Evolutionary conservation across 163 green algal species (phyloP), one percentile per base, ranked within the genome.

Genomic region (Smithsoniella earleae): DNA sequence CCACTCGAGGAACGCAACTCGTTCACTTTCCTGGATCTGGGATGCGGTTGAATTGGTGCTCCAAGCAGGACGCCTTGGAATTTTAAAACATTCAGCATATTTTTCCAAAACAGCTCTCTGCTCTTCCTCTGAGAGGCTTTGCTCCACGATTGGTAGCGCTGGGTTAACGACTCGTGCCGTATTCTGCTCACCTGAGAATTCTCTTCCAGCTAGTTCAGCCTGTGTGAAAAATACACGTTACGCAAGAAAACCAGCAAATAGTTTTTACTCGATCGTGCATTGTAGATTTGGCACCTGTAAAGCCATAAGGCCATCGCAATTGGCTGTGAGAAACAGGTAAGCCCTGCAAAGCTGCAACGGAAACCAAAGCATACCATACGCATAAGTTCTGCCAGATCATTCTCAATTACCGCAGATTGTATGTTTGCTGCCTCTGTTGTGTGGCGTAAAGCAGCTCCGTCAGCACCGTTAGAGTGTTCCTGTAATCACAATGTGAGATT

Each of bases 331-430:
- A 28, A 3, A n/a, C 30, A 66, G 63, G 75, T 13, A 0, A 8
- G 34, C 28, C 3, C 49, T 46, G 8, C n/a, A 33, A 25, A 1
- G 52, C 30, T 54, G 34, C 22, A 5, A 34, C 22, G 22, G 13
- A 43, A 49, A 36, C 0, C 66, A 5, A 55, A 18, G 25, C 80
- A 3, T 72, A 94, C 92, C 88, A 97, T 95, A 28, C 78, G 82
- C 85, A 98, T 91, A n/a, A 98, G 80, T 78, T 98, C 93, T 3
- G 92, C 88, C 52, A 98, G 81, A 72, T 97, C 93, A 65, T 89
- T 92, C 0, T 77, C 77, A 58, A 97, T 90, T 10, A 98, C 78
- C 6, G 95, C 82, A 31, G 80, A 89, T 73, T 95, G 89, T 80
- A 93, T 91, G 74, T 80, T 85, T 2, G 43, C 2, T 2, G 74